Conservation (phyloP, 208 protist genomes). For the Acanthamoeba sp. region DNA sequence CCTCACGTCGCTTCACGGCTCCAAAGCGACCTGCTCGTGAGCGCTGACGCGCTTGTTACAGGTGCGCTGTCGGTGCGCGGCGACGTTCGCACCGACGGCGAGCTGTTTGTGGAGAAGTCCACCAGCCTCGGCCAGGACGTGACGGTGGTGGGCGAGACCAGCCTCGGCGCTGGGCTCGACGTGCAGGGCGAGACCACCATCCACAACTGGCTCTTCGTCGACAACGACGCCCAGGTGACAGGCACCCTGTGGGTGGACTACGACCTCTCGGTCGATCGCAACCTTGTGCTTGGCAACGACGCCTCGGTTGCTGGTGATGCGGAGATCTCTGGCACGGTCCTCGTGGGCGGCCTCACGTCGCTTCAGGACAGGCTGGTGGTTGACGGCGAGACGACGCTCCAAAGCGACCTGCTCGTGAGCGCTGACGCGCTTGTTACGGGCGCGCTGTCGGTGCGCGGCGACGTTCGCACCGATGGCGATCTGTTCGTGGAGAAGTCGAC, state of each 20-base stretch:
- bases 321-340: neutral
- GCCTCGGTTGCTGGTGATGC: neutral
- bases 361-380: neutral
- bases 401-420: neutral
- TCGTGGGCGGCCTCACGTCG: neutral
- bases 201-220: neutral
- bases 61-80: neutral
- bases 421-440: neutral
- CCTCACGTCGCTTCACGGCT: neutral
- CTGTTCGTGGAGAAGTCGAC: no score
- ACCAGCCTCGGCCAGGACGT: neutral
- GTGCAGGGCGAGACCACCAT: neutral
- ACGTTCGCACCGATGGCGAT: neutral
- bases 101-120: constrained; percentile 4
- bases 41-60: neutral
- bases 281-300: neutral
- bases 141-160: neutral
- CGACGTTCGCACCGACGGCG: neutral
- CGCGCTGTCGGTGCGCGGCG: neutral
- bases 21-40: neutral
- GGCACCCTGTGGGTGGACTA: neutral
- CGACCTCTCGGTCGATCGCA: neutral
- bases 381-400: no score
- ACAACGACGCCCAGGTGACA: neutral
- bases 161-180: neutral